Base-by-base conservation (phyloP, 345 rosid genomes). In the Gossypium mustelinum region DNA sequence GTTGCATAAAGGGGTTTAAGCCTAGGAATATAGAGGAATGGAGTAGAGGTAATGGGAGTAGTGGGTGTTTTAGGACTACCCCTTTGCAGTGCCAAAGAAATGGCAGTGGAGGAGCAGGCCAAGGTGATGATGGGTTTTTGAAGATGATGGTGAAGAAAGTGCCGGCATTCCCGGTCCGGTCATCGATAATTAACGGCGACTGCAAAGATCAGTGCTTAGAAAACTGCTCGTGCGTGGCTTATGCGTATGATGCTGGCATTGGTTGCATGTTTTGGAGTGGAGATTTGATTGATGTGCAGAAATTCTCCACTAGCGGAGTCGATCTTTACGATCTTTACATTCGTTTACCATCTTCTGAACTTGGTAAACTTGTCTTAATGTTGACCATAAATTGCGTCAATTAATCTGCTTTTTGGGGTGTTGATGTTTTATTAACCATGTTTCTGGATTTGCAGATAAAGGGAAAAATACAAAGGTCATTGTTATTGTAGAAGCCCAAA, bases 181-280 rank as follows among this genome's bases (percentile, higher is more conserved):
- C 75, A 24, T 25, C 60, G 16, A 69, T 51, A 24, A 22, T 12
- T 1, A 76, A 77, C 29, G 76, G 67, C 17, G 9, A 50, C 11
- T 90, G 92, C 77, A 65, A 45, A 58, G 48, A 58, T 5, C 11
- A 44, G 10, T 88, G 94, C 82, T 69, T 77, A 70, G 68, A 17
- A 7, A 85, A 84, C 72, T 83, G 91, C 78, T 83, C 88, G 13
- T 89, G 89, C 55, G 45, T 75, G 0, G 91, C 91, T 60, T 86
- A 87, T 75, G 82, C 91, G 18, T 51, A 51, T 51, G 56, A 51
- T 51, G 56, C 56, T 13, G 18, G 56, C 8, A 51, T 51, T 14
- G 56, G 57, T 17, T 16, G 57, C 20, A 52, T 52, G 57, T 5
- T 52, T 1, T 52, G 57, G 57, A 17, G 18, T 51, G 56, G 9